These are phyloP conservation scores for Trametes maxima DNA, from an alignment of 768 basidiomycete genomes.

Conservation along the genomic window DNA sequence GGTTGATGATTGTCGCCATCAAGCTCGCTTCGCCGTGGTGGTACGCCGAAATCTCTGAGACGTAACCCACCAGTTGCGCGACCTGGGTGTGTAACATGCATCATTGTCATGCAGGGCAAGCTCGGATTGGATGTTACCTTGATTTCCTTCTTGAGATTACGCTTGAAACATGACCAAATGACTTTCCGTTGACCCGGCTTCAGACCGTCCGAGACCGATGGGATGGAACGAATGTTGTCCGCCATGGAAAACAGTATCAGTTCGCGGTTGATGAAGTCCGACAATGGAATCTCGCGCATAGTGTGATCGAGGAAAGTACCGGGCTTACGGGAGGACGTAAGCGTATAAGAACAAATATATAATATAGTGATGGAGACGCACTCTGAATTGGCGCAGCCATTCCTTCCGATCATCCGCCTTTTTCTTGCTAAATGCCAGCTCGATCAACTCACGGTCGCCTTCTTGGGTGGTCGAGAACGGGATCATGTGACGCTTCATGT, in stretches of 20 bases:
- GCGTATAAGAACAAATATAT: background rate
- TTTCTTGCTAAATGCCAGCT: conserved; percentile 99
- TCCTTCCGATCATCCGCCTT: conserved; percentile 98
- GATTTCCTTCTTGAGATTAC: conserved; percentile 88
- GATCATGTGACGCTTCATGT: conserved; percentile 93
- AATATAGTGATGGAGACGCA: conserved; percentile 31
- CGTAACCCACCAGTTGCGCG: conserved; percentile 93
- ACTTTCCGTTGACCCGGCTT: conserved; percentile 99
- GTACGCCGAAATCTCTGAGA: conserved; percentile 91
- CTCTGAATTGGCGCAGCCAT: conserved; percentile 93
- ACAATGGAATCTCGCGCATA: conserved; percentile 80
- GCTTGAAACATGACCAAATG: conserved; percentile 94
- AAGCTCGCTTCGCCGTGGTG: conserved; percentile 95
- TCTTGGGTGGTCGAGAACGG: conserved; percentile 81
- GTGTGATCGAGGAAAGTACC: conserved; percentile 94
- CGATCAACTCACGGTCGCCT: conserved; percentile 87
- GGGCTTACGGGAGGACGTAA: conserved; percentile 51
- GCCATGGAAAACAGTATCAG: conserved; percentile 99
- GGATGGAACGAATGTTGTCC: conserved; percentile 97
- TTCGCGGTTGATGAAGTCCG: conserved; percentile 98
- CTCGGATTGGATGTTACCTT: conserved; percentile 52
- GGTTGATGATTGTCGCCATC: conserved; percentile 85
- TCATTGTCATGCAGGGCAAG: no score
- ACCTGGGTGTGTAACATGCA: conserved; percentile 49
- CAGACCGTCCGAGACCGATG: conserved; percentile 89